phyloP scores from a whole-genome alignment of 208 protist species.

The Leishmania arabica region DNA sequence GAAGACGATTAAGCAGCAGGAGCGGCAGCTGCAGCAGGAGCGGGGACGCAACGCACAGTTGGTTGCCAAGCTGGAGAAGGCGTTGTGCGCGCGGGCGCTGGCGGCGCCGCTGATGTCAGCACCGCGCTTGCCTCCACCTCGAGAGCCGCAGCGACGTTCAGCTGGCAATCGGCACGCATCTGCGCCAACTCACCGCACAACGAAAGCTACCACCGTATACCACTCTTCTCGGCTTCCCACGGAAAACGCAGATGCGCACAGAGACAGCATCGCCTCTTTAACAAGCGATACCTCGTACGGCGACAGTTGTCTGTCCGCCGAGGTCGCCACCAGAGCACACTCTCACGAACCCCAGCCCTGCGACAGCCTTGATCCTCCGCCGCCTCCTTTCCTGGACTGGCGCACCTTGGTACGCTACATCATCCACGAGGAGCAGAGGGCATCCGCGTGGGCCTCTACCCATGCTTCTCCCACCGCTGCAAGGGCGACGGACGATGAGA shows the following conservation, averaged over 20 bases:
- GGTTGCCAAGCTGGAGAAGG: conserved; percentile 36
- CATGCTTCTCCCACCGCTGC: not conserved
- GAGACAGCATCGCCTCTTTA: conserved; percentile 9
- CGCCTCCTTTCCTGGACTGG: conserved; percentile 27
- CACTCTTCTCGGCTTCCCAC: not conserved
- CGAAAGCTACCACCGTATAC: not conserved
- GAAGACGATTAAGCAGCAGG: conserved; percentile 46
- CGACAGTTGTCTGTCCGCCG: not conserved
- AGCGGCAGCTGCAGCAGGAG: conserved; percentile 56
- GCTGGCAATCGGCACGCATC: not conserved
- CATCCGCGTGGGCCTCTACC: not conserved
- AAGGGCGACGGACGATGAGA: not conserved
- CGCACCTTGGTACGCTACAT: conserved; percentile 39
- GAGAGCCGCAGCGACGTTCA: not conserved
- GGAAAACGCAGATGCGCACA: not conserved
- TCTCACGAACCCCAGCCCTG: not conserved
- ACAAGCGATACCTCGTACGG: conserved; percentile 8
- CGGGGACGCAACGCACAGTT: conserved; percentile 39
- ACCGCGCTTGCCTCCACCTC: not conserved
- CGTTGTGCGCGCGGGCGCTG: conserved; percentile 16
- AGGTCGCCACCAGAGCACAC: not conserved
- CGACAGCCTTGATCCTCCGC: conserved; percentile 4
- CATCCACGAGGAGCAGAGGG: conserved; percentile 24
- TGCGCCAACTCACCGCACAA: conserved; percentile 9
- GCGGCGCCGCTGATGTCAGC: not conserved